Percentiles rank a stretch among this genome's conserved stretches.
These are phyloP conservation scores for Rhytidiadelphus loreus DNA, from an alignment of 225 moss, liverwort and hornwort genomes.

Conservation along the genomic window DNA sequence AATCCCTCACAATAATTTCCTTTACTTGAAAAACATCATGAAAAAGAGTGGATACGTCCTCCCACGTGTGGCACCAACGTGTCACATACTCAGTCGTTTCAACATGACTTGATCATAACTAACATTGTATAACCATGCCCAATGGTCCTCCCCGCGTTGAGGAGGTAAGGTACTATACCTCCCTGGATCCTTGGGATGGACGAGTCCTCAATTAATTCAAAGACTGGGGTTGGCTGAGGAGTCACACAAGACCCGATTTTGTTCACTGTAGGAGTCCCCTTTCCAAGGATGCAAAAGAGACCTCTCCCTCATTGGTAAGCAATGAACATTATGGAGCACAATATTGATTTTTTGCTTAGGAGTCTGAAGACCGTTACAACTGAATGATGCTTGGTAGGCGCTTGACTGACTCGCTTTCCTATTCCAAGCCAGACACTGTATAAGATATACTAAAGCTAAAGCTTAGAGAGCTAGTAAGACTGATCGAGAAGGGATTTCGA, in stretches of 20 bases:
- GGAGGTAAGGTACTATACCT: no score
- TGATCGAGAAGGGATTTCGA: neutral
- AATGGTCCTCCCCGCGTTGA: fast-evolving
- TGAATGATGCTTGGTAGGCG: neutral
- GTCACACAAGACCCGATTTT: neutral
- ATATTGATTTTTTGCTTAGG: no score
- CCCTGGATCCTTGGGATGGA: neutral
- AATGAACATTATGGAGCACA: no score
- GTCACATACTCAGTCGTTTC: neutral
- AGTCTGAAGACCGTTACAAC: neutral
- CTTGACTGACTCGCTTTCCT: neutral
- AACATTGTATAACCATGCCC: neutral
- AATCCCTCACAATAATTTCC: neutral
- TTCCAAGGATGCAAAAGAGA: neutral
- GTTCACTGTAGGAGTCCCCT: neutral
- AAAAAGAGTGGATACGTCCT: neutral
- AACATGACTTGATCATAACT: neutral
- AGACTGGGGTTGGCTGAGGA: neutral
- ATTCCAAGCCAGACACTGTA: neutral
- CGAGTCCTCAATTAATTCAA: neutral
- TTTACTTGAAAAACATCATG: neutral
- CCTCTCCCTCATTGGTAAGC: no score
- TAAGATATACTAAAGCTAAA: no score
- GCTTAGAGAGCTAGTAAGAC: no score
- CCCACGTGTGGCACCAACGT: neutral